phyloP scores from a whole-genome alignment of 1,284 basidiomycete genomes.

The Jaminaea rosea region DNA sequence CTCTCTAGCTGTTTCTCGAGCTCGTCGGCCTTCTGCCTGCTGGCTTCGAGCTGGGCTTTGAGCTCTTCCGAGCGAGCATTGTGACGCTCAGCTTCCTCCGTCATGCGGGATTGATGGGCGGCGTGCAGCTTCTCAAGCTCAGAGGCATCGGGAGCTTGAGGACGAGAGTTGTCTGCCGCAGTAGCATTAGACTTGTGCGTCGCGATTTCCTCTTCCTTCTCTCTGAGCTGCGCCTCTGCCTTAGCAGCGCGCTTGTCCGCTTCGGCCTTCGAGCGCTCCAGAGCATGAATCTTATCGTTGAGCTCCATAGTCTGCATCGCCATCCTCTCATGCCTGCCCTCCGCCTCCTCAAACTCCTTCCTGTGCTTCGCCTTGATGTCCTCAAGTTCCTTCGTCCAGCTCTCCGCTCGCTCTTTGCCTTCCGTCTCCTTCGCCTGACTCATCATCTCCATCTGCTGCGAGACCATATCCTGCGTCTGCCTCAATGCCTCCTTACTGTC shows the following conservation, averaged over 20 bases:
- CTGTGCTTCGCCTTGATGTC: too few relatives aligned
- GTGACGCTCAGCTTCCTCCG: not conserved
- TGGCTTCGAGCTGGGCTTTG: not conserved
- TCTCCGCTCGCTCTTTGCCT: too few relatives aligned
- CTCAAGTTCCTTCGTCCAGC: too few relatives aligned
- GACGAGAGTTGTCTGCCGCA: slow-evolving; percentile 2
- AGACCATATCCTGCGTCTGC: slow-evolving; percentile 1
- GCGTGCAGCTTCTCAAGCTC: not conserved
- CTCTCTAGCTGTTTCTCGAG: not conserved
- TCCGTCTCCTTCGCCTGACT: slow-evolving; percentile 1
- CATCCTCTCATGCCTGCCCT: too few relatives aligned
- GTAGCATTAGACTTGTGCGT: slow-evolving; percentile 11
- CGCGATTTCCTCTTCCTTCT: slow-evolving; percentile 17
- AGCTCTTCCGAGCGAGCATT: not conserved
- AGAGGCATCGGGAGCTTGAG: not conserved
- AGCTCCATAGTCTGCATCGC: too few relatives aligned
- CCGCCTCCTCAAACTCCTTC: too few relatives aligned
- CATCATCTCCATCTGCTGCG: slow-evolving; percentile 3
- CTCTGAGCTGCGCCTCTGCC: slow-evolving; percentile 12
- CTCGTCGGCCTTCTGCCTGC: not conserved
- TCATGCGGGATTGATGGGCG: not conserved
- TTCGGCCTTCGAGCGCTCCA: slow-evolving; percentile 1
- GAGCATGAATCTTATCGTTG: too few relatives aligned
- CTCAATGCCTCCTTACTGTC: slow-evolving; percentile 14
- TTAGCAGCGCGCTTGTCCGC: slow-evolving; percentile 16